A percentile compares a stretch with the other conserved stretches of the same genome.
Conservation (phyloP, 2,329 filamentous ascomycete species). For the Phaeosphaeriaceae sp. region DNA sequence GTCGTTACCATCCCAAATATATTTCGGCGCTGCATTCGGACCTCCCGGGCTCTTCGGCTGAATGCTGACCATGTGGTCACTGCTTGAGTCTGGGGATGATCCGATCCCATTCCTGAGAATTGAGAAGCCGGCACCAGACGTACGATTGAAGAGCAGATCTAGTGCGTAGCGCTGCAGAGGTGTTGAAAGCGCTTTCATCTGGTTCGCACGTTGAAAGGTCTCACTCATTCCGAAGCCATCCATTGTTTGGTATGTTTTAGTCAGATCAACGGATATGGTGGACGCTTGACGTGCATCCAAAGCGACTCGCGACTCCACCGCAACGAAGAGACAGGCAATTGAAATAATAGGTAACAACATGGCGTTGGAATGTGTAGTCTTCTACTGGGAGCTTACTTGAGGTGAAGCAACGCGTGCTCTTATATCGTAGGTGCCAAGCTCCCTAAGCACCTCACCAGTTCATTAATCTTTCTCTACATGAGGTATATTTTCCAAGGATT, state of each 20-base stretch:
- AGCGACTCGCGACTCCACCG: constrained; percentile 3
- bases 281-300: constrained; percentile 25
- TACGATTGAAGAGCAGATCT: constrained; percentile 56
- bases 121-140: constrained; percentile 53
- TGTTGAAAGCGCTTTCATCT: constrained; percentile 49
- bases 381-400: too few species aligned
- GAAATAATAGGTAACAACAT: constrained; percentile 14
- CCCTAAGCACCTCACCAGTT: too few species aligned
- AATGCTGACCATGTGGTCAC: constrained; percentile 46
- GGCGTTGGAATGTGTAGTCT: not conserved
- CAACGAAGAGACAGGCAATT: constrained; percentile 9
- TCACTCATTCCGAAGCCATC: constrained; percentile 57
- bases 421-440: too few species aligned
- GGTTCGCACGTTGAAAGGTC: constrained; percentile 55
- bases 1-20: constrained; percentile 40
- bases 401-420: too few species aligned
- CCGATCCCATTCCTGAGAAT: constrained; percentile 57
- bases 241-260: constrained; percentile 55
- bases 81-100: constrained; percentile 51
- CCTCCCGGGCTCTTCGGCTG: constrained; percentile 34
- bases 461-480: too few species aligned
- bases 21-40: constrained; percentile 31
- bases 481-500: too few species aligned
- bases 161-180: constrained; percentile 50
- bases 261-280: constrained; percentile 51